phyloP scores from a whole-genome alignment of 1,284 basidiomycete genomes.

The Xanthoconium separans region DNA sequence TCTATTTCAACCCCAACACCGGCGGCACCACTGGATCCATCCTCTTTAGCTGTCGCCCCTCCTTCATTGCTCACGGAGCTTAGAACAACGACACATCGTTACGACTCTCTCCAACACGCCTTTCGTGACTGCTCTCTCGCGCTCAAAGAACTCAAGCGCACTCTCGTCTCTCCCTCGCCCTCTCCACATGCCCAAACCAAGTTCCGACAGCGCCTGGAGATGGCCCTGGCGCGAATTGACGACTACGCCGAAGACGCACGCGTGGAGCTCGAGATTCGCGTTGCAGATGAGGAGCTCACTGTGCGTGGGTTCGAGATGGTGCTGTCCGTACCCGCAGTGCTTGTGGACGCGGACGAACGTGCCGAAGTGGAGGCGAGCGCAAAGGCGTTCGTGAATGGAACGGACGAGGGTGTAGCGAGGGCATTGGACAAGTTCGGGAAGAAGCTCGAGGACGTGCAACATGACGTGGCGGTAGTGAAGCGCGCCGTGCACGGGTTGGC shows the following conservation, averaged over 20 bases:
- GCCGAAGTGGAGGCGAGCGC: slow-evolving; percentile 54
- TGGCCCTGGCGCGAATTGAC: slow-evolving; percentile 64
- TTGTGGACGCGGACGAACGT: slow-evolving; percentile 33
- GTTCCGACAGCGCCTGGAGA: slow-evolving; percentile 41
- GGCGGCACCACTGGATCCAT: background rate
- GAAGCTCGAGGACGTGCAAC: slow-evolving; percentile 76
- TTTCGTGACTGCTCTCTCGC: slow-evolving; percentile 71
- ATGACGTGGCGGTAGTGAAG: slow-evolving; percentile 74
- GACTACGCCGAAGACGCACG: slow-evolving; percentile 84
- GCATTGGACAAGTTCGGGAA: slow-evolving; percentile 50
- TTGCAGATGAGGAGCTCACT: slow-evolving; percentile 75
- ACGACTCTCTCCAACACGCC: slow-evolving; percentile 58
- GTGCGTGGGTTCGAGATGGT: slow-evolving; percentile 72
- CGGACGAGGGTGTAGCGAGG: slow-evolving; percentile 48
- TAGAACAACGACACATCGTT: slow-evolving; percentile 47
- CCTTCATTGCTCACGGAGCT: slow-evolving; percentile 49
- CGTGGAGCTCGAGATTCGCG: slow-evolving; percentile 83
- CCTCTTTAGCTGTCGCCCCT: background rate
- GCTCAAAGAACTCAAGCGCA: slow-evolving; percentile 54
- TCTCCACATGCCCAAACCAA: slow-evolving; percentile 10
- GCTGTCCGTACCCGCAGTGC: slow-evolving; percentile 56
- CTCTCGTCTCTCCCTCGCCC: slow-evolving; percentile 27
- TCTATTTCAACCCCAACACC: background rate
- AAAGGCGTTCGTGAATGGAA: slow-evolving; percentile 57
- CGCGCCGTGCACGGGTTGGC: slow-evolving; percentile 49